A percentile compares a stretch with the other conserved stretches of the same genome.
phyloP scores from a whole-genome alignment of 1,139 yeast genomes.

The Kluyveromyces marxianus region DNA sequence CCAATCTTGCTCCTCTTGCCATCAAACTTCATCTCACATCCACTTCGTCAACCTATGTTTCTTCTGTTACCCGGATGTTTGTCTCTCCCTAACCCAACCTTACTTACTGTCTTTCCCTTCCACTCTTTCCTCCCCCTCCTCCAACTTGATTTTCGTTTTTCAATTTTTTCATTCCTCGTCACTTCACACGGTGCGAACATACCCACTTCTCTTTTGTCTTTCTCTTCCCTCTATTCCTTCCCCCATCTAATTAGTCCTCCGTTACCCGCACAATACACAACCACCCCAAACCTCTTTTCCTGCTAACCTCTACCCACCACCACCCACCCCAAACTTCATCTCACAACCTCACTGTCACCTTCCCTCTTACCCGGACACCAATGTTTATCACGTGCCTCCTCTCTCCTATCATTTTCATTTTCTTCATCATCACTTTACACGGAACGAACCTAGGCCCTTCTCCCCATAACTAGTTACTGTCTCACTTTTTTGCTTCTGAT shows the following conservation, averaged over 20 bases:
- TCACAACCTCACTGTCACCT: neutral
- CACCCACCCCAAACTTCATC: neutral
- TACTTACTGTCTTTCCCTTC: neutral
- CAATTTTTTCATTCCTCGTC: neutral
- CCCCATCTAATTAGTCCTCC: neutral
- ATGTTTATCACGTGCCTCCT: neutral
- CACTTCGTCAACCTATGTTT: too few species aligned
- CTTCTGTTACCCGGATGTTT: neutral
- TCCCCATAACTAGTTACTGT: neutral
- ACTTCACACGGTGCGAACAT: neutral
- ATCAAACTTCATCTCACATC: neutral
- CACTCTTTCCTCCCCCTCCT: neutral
- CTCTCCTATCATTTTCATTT: neutral
- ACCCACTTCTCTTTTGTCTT: neutral
- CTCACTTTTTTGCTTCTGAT: neutral
- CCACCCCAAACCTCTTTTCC: neutral
- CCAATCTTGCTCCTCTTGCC: neutral
- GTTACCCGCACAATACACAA: neutral
- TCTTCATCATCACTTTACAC: neutral
- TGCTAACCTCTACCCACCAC: neutral
- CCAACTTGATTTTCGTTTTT: neutral
- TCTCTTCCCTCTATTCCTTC: neutral
- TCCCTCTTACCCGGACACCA: neutral
- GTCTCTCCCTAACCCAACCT: neutral
- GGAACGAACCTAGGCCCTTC: neutral